A percentile compares a stretch with the other conserved stretches of the same genome.
These are phyloP conservation scores for Tolypocladium pustulatum DNA, from an alignment of 2,329 filamentous ascomycete species.

Conservation along the genomic window DNA sequence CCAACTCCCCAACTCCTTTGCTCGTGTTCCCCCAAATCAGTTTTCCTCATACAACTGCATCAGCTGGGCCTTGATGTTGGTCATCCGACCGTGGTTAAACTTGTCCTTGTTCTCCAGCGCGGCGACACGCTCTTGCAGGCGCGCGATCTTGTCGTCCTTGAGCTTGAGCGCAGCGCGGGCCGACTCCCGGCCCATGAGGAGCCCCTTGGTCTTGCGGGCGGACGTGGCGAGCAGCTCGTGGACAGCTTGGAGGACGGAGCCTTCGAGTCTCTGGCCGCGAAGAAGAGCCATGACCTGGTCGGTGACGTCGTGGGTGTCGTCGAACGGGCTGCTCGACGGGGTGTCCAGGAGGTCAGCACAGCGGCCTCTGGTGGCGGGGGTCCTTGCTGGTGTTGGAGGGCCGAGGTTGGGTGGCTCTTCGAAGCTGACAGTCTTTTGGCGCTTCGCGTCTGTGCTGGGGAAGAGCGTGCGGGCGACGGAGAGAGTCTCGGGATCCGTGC, in stretches of 20 bases:
- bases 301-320: slow-evolving; percentile 23
- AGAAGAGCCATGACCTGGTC: slow-evolving; percentile 41
- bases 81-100: slow-evolving; percentile 20
- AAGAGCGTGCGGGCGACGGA: slow-evolving; percentile 26
- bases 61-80: slow-evolving; percentile 25
- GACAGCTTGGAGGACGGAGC: slow-evolving; percentile 25
- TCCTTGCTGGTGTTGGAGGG: slow-evolving; percentile 7
- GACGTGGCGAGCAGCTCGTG: slow-evolving; percentile 39
- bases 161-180: slow-evolving; percentile 49
- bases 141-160: slow-evolving; percentile 40
- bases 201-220: slow-evolving; percentile 47
- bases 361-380: slow-evolving; percentile 1
- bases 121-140: slow-evolving; percentile 24
- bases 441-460: slow-evolving; percentile 15
- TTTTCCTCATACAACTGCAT: slow-evolving; percentile 25
- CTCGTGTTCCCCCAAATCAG: slow-evolving; percentile 2
- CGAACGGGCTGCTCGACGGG: slow-evolving; percentile 8
- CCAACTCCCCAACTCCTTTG: neutral
- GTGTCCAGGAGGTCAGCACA: neutral
- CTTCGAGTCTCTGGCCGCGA: slow-evolving; percentile 27
- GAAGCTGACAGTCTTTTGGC: slow-evolving; percentile 21
- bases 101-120: slow-evolving; percentile 27
- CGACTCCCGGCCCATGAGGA: slow-evolving; percentile 55
- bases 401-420: slow-evolving; percentile 8
- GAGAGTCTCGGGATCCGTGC: slow-evolving; percentile 20